Evolutionary conservation across 306 rosid species (phyloP).

Genomic region (Benincasa hispida): DNA sequence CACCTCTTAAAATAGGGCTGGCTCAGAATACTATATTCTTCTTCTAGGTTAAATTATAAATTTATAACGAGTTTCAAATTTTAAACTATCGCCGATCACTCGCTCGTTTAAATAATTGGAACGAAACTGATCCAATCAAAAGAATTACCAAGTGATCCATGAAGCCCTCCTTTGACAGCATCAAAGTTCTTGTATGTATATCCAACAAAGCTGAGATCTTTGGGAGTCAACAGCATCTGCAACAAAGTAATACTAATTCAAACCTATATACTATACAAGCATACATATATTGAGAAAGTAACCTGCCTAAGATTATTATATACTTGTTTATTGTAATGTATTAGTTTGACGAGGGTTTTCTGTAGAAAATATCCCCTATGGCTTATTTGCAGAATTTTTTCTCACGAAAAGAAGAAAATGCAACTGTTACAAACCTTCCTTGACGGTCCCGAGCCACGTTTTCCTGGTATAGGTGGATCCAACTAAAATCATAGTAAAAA

Average conservation of each 20-base stretch:
- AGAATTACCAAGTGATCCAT: conserved; percentile 40
- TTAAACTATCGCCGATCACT: background rate
- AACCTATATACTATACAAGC: background rate
- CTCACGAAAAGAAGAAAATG: conserved; percentile 3
- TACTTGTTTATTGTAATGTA: background rate
- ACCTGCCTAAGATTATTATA: background rate
- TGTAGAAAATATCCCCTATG: background rate
- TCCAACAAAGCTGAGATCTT: conserved; percentile 94
- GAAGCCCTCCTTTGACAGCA: conserved; percentile 55
- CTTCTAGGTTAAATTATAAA: background rate
- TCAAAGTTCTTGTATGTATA: conserved; percentile 91
- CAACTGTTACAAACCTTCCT: conserved; percentile 57
- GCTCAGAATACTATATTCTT: background rate
- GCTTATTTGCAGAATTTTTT: background rate
- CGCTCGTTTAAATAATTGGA: background rate
- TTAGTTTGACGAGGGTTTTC: background rate
- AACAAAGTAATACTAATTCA: conserved; percentile 1
- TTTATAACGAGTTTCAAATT: background rate
- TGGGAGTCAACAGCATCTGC: conserved; percentile 60
- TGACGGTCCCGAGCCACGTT: conserved; percentile 74
- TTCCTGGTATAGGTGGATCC: conserved; percentile 66
- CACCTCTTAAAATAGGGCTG: background rate
- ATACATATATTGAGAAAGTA: background rate
- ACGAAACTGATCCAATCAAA: background rate
- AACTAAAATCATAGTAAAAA: conserved; percentile 34